phyloP scores from a whole-genome alignment of 2,329 filamentous ascomycete species.

The Elsinoe ampelina region DNA sequence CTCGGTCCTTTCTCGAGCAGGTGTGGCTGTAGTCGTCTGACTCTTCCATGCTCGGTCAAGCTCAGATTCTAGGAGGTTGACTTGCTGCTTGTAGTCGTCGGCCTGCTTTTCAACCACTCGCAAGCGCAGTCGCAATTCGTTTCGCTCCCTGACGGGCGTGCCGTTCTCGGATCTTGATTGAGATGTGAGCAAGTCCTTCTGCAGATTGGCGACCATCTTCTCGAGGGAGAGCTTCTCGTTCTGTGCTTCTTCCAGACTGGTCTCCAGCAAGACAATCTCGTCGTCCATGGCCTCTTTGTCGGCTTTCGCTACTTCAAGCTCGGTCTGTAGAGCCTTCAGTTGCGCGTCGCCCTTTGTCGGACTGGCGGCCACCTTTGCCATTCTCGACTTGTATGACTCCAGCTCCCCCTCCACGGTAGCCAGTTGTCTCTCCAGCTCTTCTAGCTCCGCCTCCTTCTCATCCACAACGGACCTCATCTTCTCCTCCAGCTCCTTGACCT shows the following conservation, averaged over 20 bases:
- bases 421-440: conserved; percentile 28
- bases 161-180: conserved; percentile 30
- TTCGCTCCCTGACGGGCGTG: conserved; percentile 28
- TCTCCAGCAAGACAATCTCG: conserved; percentile 41
- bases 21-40: conserved; percentile 22
- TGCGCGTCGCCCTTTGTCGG: conserved; percentile 14
- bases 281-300: conserved; percentile 45
- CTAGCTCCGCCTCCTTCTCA: conserved; percentile 30
- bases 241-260: conserved; percentile 33
- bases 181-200: conserved; percentile 26
- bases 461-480: conserved; percentile 25
- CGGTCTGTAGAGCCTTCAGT: conserved; percentile 24
- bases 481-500: conserved; percentile 26
- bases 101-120: conserved; percentile 24
- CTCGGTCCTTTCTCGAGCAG: conserved; percentile 27
- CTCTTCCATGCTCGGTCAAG: conserved; percentile 23
- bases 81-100: conserved; percentile 25
- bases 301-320: conserved; percentile 32
- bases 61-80: conserved; percentile 29
- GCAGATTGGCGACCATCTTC: conserved; percentile 41
- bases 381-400: conserved; percentile 23
- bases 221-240: conserved; percentile 50
- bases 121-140: conserved; percentile 26
- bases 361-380: conserved; percentile 17
- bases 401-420: conserved; percentile 25